Conservation (phyloP, 495 filamentous ascomycete species). For the Penicillium arizonense region DNA sequence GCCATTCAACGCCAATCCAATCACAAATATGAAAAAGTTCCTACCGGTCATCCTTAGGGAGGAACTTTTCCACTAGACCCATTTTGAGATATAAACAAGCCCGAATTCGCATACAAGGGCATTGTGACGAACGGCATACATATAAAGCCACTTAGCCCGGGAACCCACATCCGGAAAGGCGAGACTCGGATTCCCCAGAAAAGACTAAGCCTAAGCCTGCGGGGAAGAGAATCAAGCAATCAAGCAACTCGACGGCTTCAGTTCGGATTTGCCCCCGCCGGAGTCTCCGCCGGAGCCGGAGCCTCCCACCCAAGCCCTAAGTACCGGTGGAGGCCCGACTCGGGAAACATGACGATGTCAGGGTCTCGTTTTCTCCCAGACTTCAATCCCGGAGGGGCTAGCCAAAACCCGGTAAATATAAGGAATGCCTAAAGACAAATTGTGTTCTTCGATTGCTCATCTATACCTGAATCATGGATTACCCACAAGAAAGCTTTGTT, state of each 20-base stretch:
- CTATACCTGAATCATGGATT: slow-evolving; percentile 12
- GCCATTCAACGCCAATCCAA: no score
- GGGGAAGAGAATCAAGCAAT: not conserved
- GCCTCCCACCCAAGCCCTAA: slow-evolving; percentile 11
- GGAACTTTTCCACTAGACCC: slow-evolving; percentile 28
- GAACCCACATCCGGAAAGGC: slow-evolving; percentile 11
- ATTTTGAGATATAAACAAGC: slow-evolving; percentile 7
- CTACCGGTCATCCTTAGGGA: slow-evolving; percentile 32
- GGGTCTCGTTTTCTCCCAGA: slow-evolving; percentile 14
- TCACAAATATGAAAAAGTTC: not conserved
- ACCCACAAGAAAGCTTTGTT: slow-evolving; percentile 35
- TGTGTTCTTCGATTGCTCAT: not conserved
- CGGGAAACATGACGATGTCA: not conserved
- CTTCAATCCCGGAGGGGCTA: not conserved
- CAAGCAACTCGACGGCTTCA: not conserved
- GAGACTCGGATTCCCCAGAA: not conserved
- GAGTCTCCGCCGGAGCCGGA: slow-evolving; percentile 22
- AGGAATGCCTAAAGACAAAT: not conserved
- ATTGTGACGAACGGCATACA: slow-evolving; percentile 3
- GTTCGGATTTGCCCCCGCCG: slow-evolving; percentile 9
- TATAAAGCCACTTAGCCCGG: slow-evolving; percentile 4
- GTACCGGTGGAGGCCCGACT: not conserved
- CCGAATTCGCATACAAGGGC: no score
- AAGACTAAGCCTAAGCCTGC: not conserved
- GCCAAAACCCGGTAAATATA: not conserved